Base-by-base conservation (phyloP, 495 filamentous ascomycete genomes). In the Aspergillus olivimuriae region DNA sequence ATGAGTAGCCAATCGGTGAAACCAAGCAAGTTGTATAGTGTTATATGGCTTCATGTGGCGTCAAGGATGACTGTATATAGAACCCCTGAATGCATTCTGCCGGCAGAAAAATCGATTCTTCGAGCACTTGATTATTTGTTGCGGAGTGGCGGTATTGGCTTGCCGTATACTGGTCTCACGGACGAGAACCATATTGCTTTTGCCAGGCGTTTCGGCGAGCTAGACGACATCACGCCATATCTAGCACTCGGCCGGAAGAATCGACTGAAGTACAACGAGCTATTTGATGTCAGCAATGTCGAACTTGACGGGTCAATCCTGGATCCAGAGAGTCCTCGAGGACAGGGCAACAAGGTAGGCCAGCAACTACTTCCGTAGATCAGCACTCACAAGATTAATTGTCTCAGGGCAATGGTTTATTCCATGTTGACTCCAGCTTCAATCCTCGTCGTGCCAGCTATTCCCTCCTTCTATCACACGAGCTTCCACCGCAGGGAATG, bases 201-300 rank as follows among this genome's bases (percentile, higher is more conserved):
- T 60, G 70, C 72, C n/a, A 26, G 50, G 4, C 66, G 63, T 9
- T 69, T 82, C 43, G 78, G 77, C 14, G 74, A 78, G 22, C 68
- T 81, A 1, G 78, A 82, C 62, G 71, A 78, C 48, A 71, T 78
- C n/a, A 62, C 56, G 4, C 75, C 74, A 2, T 81, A 74, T 55
- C 52, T 75, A n/a, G 43, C 50, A 1, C 60, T 55, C 8, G 69
- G 69, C 6, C 69, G 70, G 12, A 65, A 69, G 38, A 59, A 68
- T 18, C 72, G 77, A 14, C 70, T 74, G 38, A 61, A 49, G 1
- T 63, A 73, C 45, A 57, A 65, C 19, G 69, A 77, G 47, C 64
- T 82, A 4, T 80, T 81, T 57, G 78, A 82, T 53, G 78, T 75
- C 2, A 62, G 74, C 36, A 81, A 81, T 58, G 60, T 81, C 18